Evolutionary conservation across 2,329 filamentous ascomycete species (phyloP), one percentile per base, ranked within the genome.

Genomic region (Sodiomyces alkalinus): DNA sequence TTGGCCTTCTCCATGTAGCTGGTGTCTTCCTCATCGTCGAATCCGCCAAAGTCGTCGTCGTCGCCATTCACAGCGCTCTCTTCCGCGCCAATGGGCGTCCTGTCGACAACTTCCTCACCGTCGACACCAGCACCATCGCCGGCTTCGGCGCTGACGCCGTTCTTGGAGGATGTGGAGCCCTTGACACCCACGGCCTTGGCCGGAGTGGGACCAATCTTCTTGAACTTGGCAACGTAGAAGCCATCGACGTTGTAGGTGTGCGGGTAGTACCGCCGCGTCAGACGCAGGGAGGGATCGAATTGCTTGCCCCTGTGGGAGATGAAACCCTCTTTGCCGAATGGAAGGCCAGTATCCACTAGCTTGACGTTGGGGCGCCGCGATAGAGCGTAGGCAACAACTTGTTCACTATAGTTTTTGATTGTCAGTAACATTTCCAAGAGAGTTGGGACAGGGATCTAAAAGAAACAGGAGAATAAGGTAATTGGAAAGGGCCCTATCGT

Each of bases 161-260:
- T 18, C 27, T 29, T 29, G 12, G 39, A 32, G 30, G 43, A 45
- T 30, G 31, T 34, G 26, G 36, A 36, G 22, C 22, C 28, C 32
- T 40, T 43, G 30, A 54, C 49, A 29, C 28, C 35, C 20, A 35
- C 27, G 25, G 38, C 38, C 35, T 68, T 71, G 32, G 64, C 56
- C 2, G 80, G 76, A 22, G 80, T 81, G 3, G 82, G 79, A 0
- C 74, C 87, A 11, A 72, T 72, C 67, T 98, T 98, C 56, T 92
- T 86, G 58, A 98, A 80, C 56, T 98, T 98, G 46, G 85, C 82
- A 36, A 98, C 90, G 51, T 85, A 98, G 74, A 98, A 98, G 39
- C 90, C 90, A 51, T 96, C 90, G 19, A 98, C 85, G 57, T 94
- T 93, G 61, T 90, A 83, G 13, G 79, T 70, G 51, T 93, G 83